Evolutionary conservation across 345 rosid genomes (phyloP), one percentile per base, ranked within the genome.

Genomic region (Eucalyptus regnans): DNA sequence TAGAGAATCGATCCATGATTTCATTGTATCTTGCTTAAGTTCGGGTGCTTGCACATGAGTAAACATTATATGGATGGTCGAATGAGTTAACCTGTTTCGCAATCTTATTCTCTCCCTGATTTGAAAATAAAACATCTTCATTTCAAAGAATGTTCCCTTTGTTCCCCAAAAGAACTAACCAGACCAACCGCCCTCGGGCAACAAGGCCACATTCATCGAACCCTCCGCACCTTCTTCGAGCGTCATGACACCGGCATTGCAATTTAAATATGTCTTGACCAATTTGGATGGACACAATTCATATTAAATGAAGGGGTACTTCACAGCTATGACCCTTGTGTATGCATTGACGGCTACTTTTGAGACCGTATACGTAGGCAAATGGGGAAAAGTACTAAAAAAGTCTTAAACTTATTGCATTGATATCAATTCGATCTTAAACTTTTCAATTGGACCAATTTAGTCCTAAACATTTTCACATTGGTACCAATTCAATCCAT

Each of bases 261-360:
- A 87, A 44, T 76, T 71, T 4, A 87, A 31, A 25, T 89, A 88
- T 27, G 87, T 89, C 76, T 54, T 87, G 44, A 89, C 50, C 16
- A 10, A 87, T 9, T 44, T 79, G 88, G 90, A 43, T 88, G 79
- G 52, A 89, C 87, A 23, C 86, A 50, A 86, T 87, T 89, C 54
- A 89, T 76, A 83, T 37, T 29, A 50, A 89, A 25, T 15, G 52
- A 56, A 46, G 15, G 90, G 90, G 44, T 71, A 87, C 54, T 86
- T 89, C 76, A 51, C 56, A 12, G 90, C 92, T 20, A 86, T 46
- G 46, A 91, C 54, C 84, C 88, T 89, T 37, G 90, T 91, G 48
- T 91, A 89, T 27, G 91, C 89, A 76, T 88, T 90, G 43, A 90
- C 3, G 4, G 89, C 88, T 4, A 56, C 90, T 86, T 91, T 91